phyloP scores from a whole-genome alignment of 176 grass and related monocot genomes.

The Oropetium thomaeum region DNA sequence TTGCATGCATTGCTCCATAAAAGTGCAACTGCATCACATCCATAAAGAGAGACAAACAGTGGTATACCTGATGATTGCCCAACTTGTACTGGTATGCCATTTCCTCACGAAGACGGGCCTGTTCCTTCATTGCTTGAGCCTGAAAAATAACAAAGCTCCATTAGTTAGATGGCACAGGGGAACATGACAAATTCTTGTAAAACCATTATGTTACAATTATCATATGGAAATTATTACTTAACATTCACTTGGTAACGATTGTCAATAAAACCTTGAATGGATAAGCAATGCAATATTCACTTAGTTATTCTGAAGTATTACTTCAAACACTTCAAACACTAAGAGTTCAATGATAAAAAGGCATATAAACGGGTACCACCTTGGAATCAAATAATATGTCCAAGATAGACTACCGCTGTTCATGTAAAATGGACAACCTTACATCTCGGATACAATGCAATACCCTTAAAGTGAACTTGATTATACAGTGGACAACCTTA shows the following conservation, averaged over 20 bases:
- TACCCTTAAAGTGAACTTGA: neutral
- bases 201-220: neutral
- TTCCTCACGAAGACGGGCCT: conserved; percentile 87
- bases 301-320: neutral
- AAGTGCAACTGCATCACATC: neutral
- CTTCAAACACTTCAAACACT: neutral
- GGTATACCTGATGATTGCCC: conserved; percentile 78
- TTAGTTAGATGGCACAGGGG: neutral
- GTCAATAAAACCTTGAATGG: neutral
- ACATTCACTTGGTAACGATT: neutral
- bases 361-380: neutral
- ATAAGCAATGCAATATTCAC: neutral
- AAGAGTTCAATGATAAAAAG: neutral
- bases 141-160: conserved; percentile 33
- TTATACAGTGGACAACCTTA: too few relatives aligned
- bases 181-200: neutral
- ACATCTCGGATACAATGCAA: neutral
- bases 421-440: neutral
- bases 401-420: neutral
- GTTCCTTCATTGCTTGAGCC: conserved; percentile 99
- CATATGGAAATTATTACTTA: neutral
- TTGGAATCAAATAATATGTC: conserved; percentile 2
- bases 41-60: neutral
- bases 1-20: neutral
- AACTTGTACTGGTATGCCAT: conserved; percentile 94